Evolutionary conservation across 257 asterid genomes (phyloP).

Genomic region (Echites panduratus): DNA sequence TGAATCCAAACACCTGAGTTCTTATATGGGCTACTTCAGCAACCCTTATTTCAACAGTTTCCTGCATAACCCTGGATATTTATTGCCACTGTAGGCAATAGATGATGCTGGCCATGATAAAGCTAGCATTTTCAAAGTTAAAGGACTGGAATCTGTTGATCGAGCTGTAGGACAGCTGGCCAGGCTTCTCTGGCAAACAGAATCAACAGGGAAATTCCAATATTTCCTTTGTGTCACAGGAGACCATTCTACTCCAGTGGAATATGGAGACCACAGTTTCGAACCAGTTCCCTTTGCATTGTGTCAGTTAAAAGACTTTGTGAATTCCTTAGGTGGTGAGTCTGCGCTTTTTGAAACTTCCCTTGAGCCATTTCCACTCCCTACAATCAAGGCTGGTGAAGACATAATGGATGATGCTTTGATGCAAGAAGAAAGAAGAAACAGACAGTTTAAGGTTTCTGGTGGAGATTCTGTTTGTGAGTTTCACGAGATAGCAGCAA

Average conservation of each 20-base stretch:
- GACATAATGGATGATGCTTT: conserved; percentile 25
- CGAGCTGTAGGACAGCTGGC: conserved; percentile 83
- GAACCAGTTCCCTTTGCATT: conserved; percentile 92
- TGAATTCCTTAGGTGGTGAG: conserved; percentile 71
- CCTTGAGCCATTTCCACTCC: conserved; percentile 83
- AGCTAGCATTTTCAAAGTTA: conserved; percentile 85
- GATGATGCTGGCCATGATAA: conserved; percentile 99
- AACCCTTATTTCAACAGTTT: not conserved
- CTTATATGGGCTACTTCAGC: not conserved
- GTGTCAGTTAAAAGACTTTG: conserved; percentile 75
- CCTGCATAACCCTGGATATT: not conserved
- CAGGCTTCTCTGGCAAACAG: conserved; percentile 75
- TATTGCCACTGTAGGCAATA: conserved; percentile 53
- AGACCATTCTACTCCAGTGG: conserved; percentile 98
- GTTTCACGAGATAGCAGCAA: conserved; percentile 75
- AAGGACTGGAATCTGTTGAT: conserved; percentile 94
- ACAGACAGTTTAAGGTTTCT: conserved; percentile 30
- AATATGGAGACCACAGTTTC: conserved; percentile 99
- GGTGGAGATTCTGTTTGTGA: conserved; percentile 64
- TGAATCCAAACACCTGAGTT: not conserved
- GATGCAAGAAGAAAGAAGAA: conserved; percentile 28
- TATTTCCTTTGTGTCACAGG: conserved; percentile 82
- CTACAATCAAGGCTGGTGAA: conserved; percentile 39
- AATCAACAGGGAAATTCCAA: conserved; percentile 55
- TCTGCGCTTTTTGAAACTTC: conserved; percentile 47